A percentile compares a stretch with the other conserved stretches of the same genome.
Conservation (phyloP, 2,329 filamentous ascomycete genomes). For the Rhynchosporium agropyri region DNA sequence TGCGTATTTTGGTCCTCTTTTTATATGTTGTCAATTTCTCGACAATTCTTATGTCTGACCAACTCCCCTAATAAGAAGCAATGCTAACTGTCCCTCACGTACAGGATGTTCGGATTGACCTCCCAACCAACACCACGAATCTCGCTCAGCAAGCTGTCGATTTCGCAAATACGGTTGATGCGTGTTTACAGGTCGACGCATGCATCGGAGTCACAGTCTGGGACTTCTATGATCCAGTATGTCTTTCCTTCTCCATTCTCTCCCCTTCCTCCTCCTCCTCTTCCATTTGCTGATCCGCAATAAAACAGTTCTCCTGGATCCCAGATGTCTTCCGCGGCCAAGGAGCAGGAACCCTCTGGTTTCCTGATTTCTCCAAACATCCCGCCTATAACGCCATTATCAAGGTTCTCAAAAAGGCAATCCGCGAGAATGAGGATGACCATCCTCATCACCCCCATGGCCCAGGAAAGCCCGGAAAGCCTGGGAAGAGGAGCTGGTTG, state of each 20-base stretch:
- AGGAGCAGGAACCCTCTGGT: constrained; percentile 29
- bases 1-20: too few species aligned
- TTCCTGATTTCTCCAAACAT: constrained; percentile 31
- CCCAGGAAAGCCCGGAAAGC: too few species aligned
- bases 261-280: neutral
- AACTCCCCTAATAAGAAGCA: too few species aligned
- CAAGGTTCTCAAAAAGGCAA: constrained; percentile 40
- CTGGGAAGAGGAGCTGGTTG: neutral
- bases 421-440: constrained; percentile 18
- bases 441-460: neutral
- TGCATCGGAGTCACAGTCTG: constrained; percentile 41
- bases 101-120: constrained; percentile 53
- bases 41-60: too few species aligned
- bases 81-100: too few species aligned
- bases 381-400: constrained; percentile 42
- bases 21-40: too few species aligned
- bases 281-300: neutral
- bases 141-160: constrained; percentile 51
- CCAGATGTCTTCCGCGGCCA: constrained; percentile 31
- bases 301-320: constrained; percentile 34
- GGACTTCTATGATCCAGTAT: constrained; percentile 43
- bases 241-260: constrained; percentile 4
- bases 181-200: constrained; percentile 33
- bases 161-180: constrained; percentile 44
- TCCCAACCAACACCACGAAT: constrained; percentile 48